Conservation (phyloP, 2,329 filamentous ascomycete genomes). For the Ceratocystis alfenasii region DNA sequence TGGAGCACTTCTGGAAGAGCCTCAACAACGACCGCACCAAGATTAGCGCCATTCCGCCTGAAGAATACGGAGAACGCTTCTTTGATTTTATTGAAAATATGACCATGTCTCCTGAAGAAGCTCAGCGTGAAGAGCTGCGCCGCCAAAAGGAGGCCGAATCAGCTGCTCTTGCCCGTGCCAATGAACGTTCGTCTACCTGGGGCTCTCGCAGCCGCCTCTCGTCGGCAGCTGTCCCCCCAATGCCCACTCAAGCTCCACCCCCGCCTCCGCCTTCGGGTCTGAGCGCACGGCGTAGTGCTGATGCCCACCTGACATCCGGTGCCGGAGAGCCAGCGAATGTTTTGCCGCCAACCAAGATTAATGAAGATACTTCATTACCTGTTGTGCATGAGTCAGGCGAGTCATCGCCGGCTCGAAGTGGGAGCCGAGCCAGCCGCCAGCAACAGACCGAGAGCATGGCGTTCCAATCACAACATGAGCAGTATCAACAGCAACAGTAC, state of each 20-base stretch:
- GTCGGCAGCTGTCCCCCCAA: slow-evolving; percentile 30
- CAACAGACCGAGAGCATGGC: not conserved
- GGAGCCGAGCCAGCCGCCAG: slow-evolving; percentile 41
- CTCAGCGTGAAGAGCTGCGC: slow-evolving; percentile 34
- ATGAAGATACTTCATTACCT: slow-evolving; percentile 46
- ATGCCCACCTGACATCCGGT: slow-evolving; percentile 24
- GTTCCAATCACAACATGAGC: not conserved
- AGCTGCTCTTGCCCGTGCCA: slow-evolving; percentile 26
- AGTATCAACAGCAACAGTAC: slow-evolving; percentile 5
- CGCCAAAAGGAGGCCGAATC: slow-evolving; percentile 42
- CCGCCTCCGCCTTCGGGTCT: slow-evolving; percentile 31
- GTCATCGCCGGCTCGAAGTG: slow-evolving; percentile 49
- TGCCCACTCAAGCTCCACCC: slow-evolving; percentile 38
- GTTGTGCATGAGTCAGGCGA: slow-evolving; percentile 88
- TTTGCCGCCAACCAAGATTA: not conserved
- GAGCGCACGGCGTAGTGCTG: slow-evolving; percentile 33
- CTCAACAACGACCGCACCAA: slow-evolving; percentile 69
- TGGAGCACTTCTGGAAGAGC: slow-evolving; percentile 96
- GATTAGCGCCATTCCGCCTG: slow-evolving; percentile 84
- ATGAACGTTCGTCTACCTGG: slow-evolving; percentile 32
- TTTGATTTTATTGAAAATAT: slow-evolving; percentile 82
- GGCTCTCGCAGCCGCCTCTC: slow-evolving; percentile 28
- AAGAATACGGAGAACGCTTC: slow-evolving; percentile 87
- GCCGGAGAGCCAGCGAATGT: not conserved
- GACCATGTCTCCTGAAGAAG: slow-evolving; percentile 78